phyloP scores from a whole-genome alignment of 2,329 filamentous ascomycete genomes.

The Cladosporium cucumerinum region DNA sequence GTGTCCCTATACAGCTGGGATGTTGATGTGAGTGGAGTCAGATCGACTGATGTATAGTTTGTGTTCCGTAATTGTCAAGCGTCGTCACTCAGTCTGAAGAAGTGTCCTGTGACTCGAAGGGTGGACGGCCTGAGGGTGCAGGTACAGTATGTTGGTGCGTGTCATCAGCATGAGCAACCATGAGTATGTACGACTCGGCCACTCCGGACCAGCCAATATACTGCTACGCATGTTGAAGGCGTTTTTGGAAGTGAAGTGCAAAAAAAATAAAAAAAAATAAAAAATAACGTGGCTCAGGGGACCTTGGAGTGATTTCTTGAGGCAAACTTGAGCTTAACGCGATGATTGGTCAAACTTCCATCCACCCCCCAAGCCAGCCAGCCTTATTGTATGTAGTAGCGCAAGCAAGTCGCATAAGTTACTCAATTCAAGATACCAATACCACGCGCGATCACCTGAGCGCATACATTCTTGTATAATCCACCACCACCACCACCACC shows the following conservation, averaged over 20 bases:
- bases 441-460: not conserved
- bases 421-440: not conserved
- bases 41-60: not conserved
- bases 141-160: not conserved
- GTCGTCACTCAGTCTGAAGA: not conserved
- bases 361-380: not conserved
- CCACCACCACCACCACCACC: not conserved
- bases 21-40: not conserved
- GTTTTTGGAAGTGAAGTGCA: not conserved
- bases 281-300: not conserved
- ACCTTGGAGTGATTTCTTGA: not conserved
- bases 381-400: not conserved
- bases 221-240: not conserved
- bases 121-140: not conserved
- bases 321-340: not conserved
- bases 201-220: not conserved
- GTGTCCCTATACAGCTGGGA: not conserved
- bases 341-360: not conserved
- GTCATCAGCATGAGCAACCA: not conserved
- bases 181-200: not conserved
- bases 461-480: not conserved
- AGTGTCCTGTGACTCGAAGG: not conserved
- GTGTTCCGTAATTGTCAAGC: not conserved
- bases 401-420: not conserved
- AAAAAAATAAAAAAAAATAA: no score